A percentile compares a stretch with the other conserved stretches of the same genome.
These are phyloP conservation scores for Ceratocystiopsis brevicomis DNA, from an alignment of 2,329 filamentous ascomycete genomes.

Conservation along the genomic window DNA sequence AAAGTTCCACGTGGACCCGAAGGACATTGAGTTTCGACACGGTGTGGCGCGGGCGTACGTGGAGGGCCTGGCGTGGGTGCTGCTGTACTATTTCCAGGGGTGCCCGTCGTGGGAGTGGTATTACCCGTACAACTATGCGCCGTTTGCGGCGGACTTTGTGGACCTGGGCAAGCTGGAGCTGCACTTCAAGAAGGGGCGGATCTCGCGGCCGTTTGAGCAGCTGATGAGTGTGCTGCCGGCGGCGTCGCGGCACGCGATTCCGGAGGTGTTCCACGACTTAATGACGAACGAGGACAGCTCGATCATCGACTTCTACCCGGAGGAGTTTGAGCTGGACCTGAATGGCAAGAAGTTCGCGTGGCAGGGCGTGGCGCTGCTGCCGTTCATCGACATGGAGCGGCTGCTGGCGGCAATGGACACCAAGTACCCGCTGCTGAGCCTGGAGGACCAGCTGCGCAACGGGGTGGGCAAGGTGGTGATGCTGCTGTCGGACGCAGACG, in stretches of 20 bases:
- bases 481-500: conserved; percentile 65
- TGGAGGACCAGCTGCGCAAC: conserved; percentile 64
- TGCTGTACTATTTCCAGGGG: conserved; percentile 94
- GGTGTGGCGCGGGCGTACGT: conserved; percentile 83
- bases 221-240: conserved; percentile 95
- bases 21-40: conserved; percentile 70
- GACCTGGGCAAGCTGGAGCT: conserved; percentile 63
- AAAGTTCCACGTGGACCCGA: conserved; percentile 72
- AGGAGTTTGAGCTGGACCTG: conserved; percentile 79
- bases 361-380: conserved; percentile 85
- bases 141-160: conserved; percentile 88
- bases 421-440: conserved; percentile 61
- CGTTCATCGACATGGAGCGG: conserved; percentile 87
- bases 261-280: conserved; percentile 68
- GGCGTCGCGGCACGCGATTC: conserved; percentile 79
- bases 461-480: conserved; percentile 62
- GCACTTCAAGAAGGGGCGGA: conserved; percentile 63
- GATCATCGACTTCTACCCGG: conserved; percentile 94
- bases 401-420: conserved; percentile 65
- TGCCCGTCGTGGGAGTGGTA: conserved; percentile 99
- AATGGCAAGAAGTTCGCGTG: conserved; percentile 98
- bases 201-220: conserved; percentile 88
- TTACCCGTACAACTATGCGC: conserved; percentile 95
- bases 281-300: conserved; percentile 80
- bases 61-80: conserved; percentile 85